Evolutionary conservation across 805 yeast species (phyloP), one percentile per base, ranked within the genome.

Genomic region (Candida caryicola): DNA sequence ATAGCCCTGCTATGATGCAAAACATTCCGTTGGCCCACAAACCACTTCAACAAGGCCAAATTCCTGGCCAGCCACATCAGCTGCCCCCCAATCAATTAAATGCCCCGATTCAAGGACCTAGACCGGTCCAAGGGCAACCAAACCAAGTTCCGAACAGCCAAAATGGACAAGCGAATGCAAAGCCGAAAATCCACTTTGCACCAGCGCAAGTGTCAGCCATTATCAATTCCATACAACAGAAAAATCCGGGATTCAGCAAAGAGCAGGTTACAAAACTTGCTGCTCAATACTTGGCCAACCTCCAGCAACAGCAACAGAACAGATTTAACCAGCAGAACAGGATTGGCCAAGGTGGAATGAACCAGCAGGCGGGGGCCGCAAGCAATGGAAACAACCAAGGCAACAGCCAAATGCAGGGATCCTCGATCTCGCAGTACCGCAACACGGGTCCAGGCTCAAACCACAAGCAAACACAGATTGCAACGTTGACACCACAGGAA

Each of bases 261-360:
- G 82, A 77, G 40, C 83, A 81, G 49, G 85, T 81, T 1, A 77
- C 83, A 2, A 74, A 77, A 41, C 65, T 81, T 40, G 86, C 87
- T 2, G 83, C 83, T 2, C 71, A 79, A 12, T 79, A 80, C 49
- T 56, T 81, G 44, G 80, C 85, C 1, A 75, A 71, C 43, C 59
- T 76, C 25, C 83, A 78, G 53, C 76, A 72, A 42, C 73, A 69
- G 49, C 79, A 74, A 49, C 74, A 67, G 33, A 58, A 67, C 21
- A 49, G 59, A 36, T 47, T 55, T 34, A 40, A 52, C 41, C 47
- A 40, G 29, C 36, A 31, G 29, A 44, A 28, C 45, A 34, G 26
- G 41, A 39, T 17, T 37, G 39, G 17, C 36, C 29, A 18, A 38
- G 25, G 37, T 34, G 26, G 29, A 18, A 7, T 10, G 7, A 15